Percentiles rank a stretch among this genome's conserved stretches.
Evolutionary conservation across 2,329 filamentous ascomycete species (phyloP).

Genomic region (Myriosclerotinia duriaeana): DNA sequence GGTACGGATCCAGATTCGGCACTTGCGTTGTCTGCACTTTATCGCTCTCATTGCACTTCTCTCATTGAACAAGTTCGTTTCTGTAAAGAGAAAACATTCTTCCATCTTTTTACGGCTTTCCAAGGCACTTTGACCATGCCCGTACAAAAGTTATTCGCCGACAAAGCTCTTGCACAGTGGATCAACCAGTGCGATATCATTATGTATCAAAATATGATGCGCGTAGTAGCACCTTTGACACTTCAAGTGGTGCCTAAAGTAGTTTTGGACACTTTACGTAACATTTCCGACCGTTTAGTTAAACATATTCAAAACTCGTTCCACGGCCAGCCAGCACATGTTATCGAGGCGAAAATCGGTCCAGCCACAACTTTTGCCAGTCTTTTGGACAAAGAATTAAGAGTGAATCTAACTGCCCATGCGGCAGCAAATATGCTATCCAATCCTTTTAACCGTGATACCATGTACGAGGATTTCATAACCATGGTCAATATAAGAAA

Average conservation of each 20-base stretch:
- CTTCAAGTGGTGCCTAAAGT: conserved; percentile 87
- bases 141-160: conserved; percentile 85
- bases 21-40: conserved; percentile 80
- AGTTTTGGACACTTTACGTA: conserved; percentile 82
- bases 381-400: conserved; percentile 79
- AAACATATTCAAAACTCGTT: conserved; percentile 82
- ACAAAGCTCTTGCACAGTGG: conserved; percentile 82
- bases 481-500: conserved; percentile 62
- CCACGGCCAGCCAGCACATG: conserved; percentile 78
- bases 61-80: conserved; percentile 93
- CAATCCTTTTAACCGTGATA: conserved; percentile 82
- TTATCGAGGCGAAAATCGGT: conserved; percentile 81
- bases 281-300: conserved; percentile 79
- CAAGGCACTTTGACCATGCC: conserved; percentile 95
- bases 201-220: conserved; percentile 96
- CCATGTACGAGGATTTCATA: conserved; percentile 95
- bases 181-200: conserved; percentile 94
- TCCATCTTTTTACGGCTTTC: conserved; percentile 91
- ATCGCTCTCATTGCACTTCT: conserved; percentile 92
- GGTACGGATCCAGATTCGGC: conserved; percentile 86
- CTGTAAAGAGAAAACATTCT: conserved; percentile 96
- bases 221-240: conserved; percentile 83
- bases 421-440: conserved; percentile 91
- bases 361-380: conserved; percentile 87
- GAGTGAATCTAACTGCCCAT: conserved; percentile 91